A percentile compares a stretch with the other conserved stretches of the same genome.
Evolutionary conservation across 805 yeast genomes (phyloP).

Genomic region (Saitoella complicata): DNA sequence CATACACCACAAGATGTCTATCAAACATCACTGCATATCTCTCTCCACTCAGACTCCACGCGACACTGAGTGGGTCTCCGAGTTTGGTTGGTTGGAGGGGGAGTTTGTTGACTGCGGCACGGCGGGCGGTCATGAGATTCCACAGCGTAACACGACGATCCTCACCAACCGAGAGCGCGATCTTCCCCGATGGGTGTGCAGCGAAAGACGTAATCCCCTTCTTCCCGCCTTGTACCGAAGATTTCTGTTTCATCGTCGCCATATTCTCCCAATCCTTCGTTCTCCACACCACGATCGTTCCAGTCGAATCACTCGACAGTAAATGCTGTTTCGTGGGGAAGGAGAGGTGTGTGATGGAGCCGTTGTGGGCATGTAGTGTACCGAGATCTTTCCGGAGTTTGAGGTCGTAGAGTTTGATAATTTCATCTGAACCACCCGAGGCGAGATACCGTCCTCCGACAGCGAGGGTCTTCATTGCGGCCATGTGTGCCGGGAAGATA

Average conservation of each 20-base stretch:
- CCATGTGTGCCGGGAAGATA: slow-evolving; percentile 88
- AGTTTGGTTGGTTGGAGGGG: background rate
- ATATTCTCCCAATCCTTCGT: slow-evolving; percentile 93
- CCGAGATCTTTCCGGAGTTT: slow-evolving; percentile 91
- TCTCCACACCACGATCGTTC: slow-evolving; percentile 80
- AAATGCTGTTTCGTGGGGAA: slow-evolving; percentile 69
- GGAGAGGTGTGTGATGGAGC: slow-evolving; percentile 62
- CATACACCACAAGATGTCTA: slow-evolving; percentile 46
- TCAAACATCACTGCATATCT: slow-evolving; percentile 61
- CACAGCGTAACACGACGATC: slow-evolving; percentile 76
- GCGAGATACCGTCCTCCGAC: slow-evolving; percentile 71
- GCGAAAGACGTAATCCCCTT: slow-evolving; percentile 70
- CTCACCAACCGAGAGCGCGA: slow-evolving; percentile 75
- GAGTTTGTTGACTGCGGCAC: slow-evolving; percentile 64
- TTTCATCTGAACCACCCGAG: slow-evolving; percentile 92
- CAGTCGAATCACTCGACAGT: slow-evolving; percentile 78
- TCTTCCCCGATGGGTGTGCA: slow-evolving; percentile 80
- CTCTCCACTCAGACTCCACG: slow-evolving; percentile 53
- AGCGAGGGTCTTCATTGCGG: slow-evolving; percentile 75
- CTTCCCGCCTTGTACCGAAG: slow-evolving; percentile 37
- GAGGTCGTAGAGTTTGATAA: slow-evolving; percentile 81
- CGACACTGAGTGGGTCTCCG: slow-evolving; percentile 18
- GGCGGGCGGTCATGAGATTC: slow-evolving; percentile 93
- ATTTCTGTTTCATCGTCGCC: slow-evolving; percentile 46
- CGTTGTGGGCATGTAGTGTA: slow-evolving; percentile 72